Base-by-base conservation (phyloP, 495 filamentous ascomycete genomes). In the Penicillium parvum region DNA sequence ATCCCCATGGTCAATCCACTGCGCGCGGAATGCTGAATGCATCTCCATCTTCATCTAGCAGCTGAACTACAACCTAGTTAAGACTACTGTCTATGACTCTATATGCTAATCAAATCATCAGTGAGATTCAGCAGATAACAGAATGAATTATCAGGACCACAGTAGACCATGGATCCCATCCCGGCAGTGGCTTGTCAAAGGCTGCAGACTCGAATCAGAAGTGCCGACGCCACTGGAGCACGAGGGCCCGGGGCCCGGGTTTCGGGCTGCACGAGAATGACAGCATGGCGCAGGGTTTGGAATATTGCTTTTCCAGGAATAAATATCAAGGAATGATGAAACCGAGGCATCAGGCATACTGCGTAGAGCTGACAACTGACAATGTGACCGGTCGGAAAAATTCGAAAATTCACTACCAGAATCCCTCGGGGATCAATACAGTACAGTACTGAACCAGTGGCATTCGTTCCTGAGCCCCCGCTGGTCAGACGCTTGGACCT, bases 401-500 rank as follows among this genome's bases (percentile, higher is more conserved):
- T 49, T 32, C 19, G 32, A 33, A n/a, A n/a, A n/a, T n/a, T n/a
- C n/a, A n/a, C n/a, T n/a, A n/a, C n/a, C n/a, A n/a, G n/a, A n/a
- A n/a, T n/a, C n/a, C n/a, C n/a, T n/a, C n/a, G n/a, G n/a, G n/a
- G n/a, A n/a, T n/a, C n/a, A n/a, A n/a, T n/a, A n/a, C n/a, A n/a
- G n/a, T n/a, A n/a, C n/a, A n/a, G n/a, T n/a, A n/a, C n/a, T n/a
- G 34, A 53, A 48, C 63, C 63, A 66, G 53, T 65, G 46, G 56
- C 44, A 52, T 43, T 45, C 44, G 60, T 59, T 63, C 60, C 60
- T 64, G 43, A 11, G 45, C 47, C 50, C 54, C 56, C 60, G 53
- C 53, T 11, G n/a, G 47, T 51, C 51, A 53, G 43, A 47, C 39
- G 54, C 41, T 17, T 14, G 46, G 46, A 41, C 50, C 42, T 58